Percentiles rank a stretch among this genome's conserved stretches.
phyloP scores from a whole-genome alignment of 441 rosid genomes.

The Pelargonium myrrhifolium region DNA sequence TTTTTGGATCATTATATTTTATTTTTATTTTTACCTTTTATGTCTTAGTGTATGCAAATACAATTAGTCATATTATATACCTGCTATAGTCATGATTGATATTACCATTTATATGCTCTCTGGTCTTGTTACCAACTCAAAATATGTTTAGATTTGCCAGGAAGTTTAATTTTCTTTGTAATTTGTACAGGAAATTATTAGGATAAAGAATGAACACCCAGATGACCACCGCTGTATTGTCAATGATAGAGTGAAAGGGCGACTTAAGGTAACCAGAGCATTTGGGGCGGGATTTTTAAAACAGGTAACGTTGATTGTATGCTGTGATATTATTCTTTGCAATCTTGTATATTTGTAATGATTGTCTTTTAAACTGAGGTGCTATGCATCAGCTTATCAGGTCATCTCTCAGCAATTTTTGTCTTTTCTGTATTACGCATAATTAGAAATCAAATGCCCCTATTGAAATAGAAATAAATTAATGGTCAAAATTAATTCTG shows the following conservation, averaged over 20 bases:
- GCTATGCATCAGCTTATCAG: background rate
- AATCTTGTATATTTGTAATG: background rate
- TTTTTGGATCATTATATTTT: no score
- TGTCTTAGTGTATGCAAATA: no score
- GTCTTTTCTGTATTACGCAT: no score
- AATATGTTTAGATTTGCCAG: background rate
- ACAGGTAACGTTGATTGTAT: slow-evolving; percentile 41
- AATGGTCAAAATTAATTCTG: no score
- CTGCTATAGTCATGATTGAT: no score
- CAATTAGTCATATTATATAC: background rate
- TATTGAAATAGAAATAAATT: no score
- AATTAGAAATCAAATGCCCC: no score
- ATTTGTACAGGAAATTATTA: slow-evolving; percentile 65
- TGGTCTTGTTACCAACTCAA: background rate
- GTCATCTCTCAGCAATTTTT: background rate
- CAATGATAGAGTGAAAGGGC: slow-evolving; percentile 92
- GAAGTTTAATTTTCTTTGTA: slow-evolving; percentile 5
- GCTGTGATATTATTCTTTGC: slow-evolving; percentile 3
- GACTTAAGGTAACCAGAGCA: slow-evolving; percentile 93
- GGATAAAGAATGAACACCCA: slow-evolving; percentile 93
- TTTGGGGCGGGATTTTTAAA: slow-evolving; percentile 98
- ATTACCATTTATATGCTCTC: no score
- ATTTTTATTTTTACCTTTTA: no score
- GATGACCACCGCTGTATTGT: slow-evolving; percentile 89
- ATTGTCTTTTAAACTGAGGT: background rate